Conservation (phyloP, 2,329 filamentous ascomycete species). For the Lecanicillium sp. region DNA sequence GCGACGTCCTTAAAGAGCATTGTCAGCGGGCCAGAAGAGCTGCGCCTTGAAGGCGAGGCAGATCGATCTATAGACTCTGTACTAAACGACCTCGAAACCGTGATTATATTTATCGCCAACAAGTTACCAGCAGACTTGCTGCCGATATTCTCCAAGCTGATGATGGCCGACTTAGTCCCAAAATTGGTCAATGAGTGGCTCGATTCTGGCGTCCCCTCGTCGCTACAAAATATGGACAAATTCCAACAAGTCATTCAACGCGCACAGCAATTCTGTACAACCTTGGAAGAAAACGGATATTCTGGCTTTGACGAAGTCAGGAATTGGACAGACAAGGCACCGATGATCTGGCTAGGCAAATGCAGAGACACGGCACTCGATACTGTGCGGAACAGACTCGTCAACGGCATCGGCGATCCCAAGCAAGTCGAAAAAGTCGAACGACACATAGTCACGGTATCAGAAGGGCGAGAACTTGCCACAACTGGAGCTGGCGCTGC, state of each 20-base stretch:
- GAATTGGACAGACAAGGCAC: slow-evolving; percentile 74
- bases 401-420: slow-evolving; percentile 55
- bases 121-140: slow-evolving; percentile 47
- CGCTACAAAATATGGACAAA: slow-evolving; percentile 57
- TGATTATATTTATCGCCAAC: slow-evolving; percentile 43
- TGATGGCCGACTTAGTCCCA: slow-evolving; percentile 62
- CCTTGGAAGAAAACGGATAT: slow-evolving; percentile 56
- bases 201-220: slow-evolving; percentile 64
- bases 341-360: slow-evolving; percentile 77
- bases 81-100: slow-evolving; percentile 42
- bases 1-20: slow-evolving; percentile 28
- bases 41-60: slow-evolving; percentile 34
- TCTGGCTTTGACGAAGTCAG: slow-evolving; percentile 53
- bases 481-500: slow-evolving; percentile 40
- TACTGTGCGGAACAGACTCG: slow-evolving; percentile 60
- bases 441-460: slow-evolving; percentile 65
- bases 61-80: slow-evolving; percentile 40
- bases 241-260: slow-evolving; percentile 66
- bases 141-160: slow-evolving; percentile 53
- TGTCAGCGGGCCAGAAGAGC: slow-evolving; percentile 28
- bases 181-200: slow-evolving; percentile 69
- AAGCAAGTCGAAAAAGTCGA: slow-evolving; percentile 76
- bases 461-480: slow-evolving; percentile 56
- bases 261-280: slow-evolving; percentile 55
- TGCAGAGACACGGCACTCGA: slow-evolving; percentile 74